Evolutionary conservation across 805 yeast genomes (phyloP).

Genomic region (Cyberlindnera maritima): DNA sequence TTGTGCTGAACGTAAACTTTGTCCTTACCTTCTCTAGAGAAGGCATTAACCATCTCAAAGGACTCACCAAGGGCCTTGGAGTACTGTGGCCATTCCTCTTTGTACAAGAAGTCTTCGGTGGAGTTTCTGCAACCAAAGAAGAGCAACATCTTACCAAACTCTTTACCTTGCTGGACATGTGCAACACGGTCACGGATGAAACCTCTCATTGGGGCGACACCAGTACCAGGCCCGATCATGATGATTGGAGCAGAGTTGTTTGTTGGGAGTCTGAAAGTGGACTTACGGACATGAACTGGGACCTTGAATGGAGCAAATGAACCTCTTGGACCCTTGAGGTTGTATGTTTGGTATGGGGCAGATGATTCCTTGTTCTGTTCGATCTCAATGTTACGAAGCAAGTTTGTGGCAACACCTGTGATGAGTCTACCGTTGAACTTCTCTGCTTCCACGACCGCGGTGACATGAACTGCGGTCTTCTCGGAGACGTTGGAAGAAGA

Average conservation of each 20-base stretch:
- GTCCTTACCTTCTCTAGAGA: slow-evolving; percentile 70
- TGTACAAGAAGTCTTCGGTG: slow-evolving; percentile 79
- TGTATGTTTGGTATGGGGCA: slow-evolving; percentile 55
- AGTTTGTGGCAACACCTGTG: slow-evolving; percentile 86
- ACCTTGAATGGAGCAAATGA: slow-evolving; percentile 46
- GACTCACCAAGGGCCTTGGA: slow-evolving; percentile 49
- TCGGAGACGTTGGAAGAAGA: slow-evolving; percentile 84
- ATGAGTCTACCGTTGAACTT: slow-evolving; percentile 30
- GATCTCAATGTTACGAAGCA: slow-evolving; percentile 68
- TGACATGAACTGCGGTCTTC: slow-evolving; percentile 72
- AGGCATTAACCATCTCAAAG: slow-evolving; percentile 78
- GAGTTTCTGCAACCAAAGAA: slow-evolving; percentile 86
- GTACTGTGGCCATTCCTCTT: slow-evolving; percentile 86
- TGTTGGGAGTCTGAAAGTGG: slow-evolving; percentile 90
- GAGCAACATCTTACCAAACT: slow-evolving; percentile 68
- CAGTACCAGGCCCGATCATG: slow-evolving; percentile 97
- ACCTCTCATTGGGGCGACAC: slow-evolving; percentile 98
- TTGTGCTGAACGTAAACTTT: slow-evolving; percentile 84
- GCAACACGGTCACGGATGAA: slow-evolving; percentile 84
- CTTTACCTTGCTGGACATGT: slow-evolving; percentile 43
- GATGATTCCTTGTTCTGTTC: slow-evolving; percentile 47
- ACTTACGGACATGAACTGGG: slow-evolving; percentile 92
- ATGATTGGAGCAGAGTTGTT: slow-evolving; percentile 81
- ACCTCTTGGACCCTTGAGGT: slow-evolving; percentile 84
- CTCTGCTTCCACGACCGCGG: slow-evolving; percentile 81